These are phyloP conservation scores for Saccharomycopsis javanensis DNA, from an alignment of 805 yeast species.

Conservation along the genomic window DNA sequence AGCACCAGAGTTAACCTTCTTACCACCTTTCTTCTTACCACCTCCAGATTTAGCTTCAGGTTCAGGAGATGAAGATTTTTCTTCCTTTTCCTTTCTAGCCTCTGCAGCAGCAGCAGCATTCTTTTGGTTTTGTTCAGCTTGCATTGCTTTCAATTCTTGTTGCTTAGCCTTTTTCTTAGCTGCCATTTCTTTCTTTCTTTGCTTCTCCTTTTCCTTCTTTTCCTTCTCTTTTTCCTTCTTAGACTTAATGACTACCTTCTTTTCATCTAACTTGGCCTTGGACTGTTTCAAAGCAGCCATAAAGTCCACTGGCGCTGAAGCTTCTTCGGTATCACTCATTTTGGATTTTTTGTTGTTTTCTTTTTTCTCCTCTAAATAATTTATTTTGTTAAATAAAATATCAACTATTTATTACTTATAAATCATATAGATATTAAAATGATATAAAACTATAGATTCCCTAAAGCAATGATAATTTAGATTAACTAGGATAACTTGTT, in stretches of 20 bases:
- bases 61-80: constrained; percentile 29
- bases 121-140: constrained; percentile 33
- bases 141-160: constrained; percentile 48
- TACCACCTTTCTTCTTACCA: constrained; percentile 37
- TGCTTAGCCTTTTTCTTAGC: constrained; percentile 71
- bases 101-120: constrained; percentile 26
- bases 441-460: neutral
- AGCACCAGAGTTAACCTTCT: constrained; percentile 82
- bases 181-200: constrained; percentile 82
- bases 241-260: constrained; percentile 64
- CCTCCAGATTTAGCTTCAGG: constrained; percentile 30
- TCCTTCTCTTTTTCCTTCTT: constrained; percentile 94
- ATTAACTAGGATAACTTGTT: neutral
- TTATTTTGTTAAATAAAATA: neutral
- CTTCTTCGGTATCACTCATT: constrained; percentile 31
- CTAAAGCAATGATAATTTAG: neutral
- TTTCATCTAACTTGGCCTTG: constrained; percentile 65
- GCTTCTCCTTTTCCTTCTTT: constrained; percentile 87
- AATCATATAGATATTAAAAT: neutral
- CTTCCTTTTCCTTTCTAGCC: constrained; percentile 29
- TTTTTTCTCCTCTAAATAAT: neutral
- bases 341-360: neutral
- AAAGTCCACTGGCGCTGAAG: constrained; percentile 52
- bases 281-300: constrained; percentile 75
- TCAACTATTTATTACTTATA: neutral